Conservation (phyloP, 148 eudicot genomes). For the Selenicereus undatus region DNA sequence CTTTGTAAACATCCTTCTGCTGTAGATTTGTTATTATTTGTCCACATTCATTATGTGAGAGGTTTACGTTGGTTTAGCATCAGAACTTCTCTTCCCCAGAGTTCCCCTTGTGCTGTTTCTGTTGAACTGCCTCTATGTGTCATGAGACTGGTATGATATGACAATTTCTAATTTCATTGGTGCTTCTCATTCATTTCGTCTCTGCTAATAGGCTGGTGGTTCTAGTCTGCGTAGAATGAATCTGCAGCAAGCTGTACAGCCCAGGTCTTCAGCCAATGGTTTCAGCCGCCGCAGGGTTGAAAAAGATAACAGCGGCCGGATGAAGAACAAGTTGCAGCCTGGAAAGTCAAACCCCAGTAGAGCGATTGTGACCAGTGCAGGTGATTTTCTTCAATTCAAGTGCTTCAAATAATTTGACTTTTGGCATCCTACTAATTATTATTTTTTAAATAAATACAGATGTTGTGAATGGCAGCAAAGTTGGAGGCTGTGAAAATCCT, state of each 20-base stretch:
- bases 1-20: neutral
- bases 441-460: conserved; percentile 28
- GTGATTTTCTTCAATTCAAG: conserved; percentile 30
- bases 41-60: neutral
- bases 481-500: conserved; percentile 42
- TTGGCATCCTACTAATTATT: conserved; percentile 15
- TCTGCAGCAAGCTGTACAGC: conserved; percentile 61
- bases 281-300: conserved; percentile 59
- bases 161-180: neutral
- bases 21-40: neutral
- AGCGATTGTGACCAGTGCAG: conserved; percentile 38
- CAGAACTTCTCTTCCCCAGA: neutral
- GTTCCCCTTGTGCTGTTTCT: neutral
- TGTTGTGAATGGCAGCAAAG: conserved; percentile 33
- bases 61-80: neutral
- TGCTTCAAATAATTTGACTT: conserved; percentile 10
- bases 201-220: conserved; percentile 19
- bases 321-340: conserved; percentile 53
- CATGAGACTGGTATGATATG: neutral
- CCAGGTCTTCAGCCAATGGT: conserved; percentile 69
- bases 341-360: conserved; percentile 54
- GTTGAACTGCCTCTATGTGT: neutral
- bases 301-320: conserved; percentile 45
- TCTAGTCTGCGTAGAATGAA: conserved; percentile 49
- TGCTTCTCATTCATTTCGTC: conserved; percentile 7